Evolutionary conservation across 2,329 filamentous ascomycete species (phyloP).

Genomic region (Trichophyton schoenleinii): DNA sequence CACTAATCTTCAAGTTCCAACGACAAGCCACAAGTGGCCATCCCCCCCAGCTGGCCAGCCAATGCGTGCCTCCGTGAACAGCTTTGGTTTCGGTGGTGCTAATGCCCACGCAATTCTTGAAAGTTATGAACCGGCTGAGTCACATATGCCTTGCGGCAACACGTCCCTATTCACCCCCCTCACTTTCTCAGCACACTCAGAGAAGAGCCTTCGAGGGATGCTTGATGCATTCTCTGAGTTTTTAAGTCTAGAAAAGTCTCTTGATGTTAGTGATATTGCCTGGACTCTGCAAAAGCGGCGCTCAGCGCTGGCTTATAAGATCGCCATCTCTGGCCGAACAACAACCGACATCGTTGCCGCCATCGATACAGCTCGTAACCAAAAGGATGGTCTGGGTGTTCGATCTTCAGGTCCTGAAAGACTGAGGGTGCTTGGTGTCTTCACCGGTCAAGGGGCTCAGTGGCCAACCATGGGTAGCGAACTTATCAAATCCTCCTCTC

Average conservation of each 20-base stretch:
- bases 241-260: background rate
- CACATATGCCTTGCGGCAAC: background rate
- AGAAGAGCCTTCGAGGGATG: background rate
- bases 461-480: constrained; percentile 14
- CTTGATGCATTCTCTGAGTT: background rate
- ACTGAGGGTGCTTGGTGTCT: constrained; percentile 6
- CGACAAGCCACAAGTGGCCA: constrained; percentile 13
- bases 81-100: constrained; percentile 23
- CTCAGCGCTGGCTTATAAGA: background rate
- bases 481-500: constrained; percentile 4
- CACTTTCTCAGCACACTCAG: background rate
- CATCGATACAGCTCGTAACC: background rate
- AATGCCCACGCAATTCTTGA: constrained; percentile 21
- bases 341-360: background rate
- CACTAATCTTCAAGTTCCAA: constrained; percentile 18
- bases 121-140: background rate
- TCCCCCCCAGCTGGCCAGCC: constrained; percentile 18
- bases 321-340: background rate
- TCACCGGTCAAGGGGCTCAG: constrained; percentile 16
- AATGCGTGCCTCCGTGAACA: constrained; percentile 23
- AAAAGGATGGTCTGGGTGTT: background rate
- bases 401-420: background rate
- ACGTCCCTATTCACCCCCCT: background rate
- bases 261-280: constrained; percentile 4
- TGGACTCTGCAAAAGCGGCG: constrained; percentile 5